Base-by-base conservation (phyloP, 129 eudicot species). In the Chrysanthemum seticuspe region DNA sequence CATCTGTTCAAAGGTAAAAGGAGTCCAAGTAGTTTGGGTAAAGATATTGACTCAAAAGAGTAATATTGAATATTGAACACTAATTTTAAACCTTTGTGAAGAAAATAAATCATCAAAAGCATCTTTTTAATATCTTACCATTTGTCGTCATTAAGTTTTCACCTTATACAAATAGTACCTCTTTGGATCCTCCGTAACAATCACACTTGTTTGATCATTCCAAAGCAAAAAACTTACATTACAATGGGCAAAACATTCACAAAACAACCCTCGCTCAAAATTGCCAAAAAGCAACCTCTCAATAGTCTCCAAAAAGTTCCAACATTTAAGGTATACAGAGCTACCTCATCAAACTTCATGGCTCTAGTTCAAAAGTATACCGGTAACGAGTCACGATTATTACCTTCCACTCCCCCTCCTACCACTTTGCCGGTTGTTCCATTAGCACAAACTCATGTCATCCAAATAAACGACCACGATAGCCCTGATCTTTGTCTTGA, bases 281-380 rank as follows among this genome's bases (percentile, higher is more conserved):
- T 71, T 65, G 45, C 80, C 58, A 81, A 72, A 23, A 76, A 81
- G 52, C 75, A 79, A 52, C 55, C 72, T 15, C 55, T 80, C 70
- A 80, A 73, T 58, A 73, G 27, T 13, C 74, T 69, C 72, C 74
- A 76, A 13, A 72, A 80, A 69, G 53, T 62, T 21, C 66, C 81
- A 59, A 71, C 73, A 31, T 85, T 85, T 13, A 84, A 84, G 44
- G 88, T 84, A 23, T 84, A 76, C 80, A 84, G 80, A 68, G 77
- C 77, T 21, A 15, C 73, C 63, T 80, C 85, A 50, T 77, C 80
- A 45, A 67, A 70, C 75, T 80, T 84, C 88, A 76, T 73, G 71
- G 59, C 57, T 3, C 72, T 80, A 5, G 88, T 84, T 62, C 88
- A 84, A 80, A 68, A 84, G 15, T 78, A 80, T 13, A 84, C 88